Evolutionary conservation across 2,329 filamentous ascomycete genomes (phyloP).

Genomic region (Ophidiomyces ophidiicola): DNA sequence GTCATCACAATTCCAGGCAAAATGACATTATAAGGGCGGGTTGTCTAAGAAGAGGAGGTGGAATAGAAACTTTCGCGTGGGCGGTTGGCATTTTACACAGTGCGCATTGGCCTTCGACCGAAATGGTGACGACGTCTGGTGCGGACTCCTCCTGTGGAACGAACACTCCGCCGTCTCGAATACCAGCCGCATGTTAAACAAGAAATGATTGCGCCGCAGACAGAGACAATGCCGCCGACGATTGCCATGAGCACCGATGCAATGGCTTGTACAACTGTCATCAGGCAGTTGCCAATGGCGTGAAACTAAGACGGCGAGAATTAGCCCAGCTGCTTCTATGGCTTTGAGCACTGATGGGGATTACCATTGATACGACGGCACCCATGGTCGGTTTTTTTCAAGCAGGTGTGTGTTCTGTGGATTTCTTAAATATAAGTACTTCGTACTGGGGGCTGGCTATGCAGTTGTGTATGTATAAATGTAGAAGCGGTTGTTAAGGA

Average conservation of each 20-base stretch:
- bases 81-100: slow-evolving; percentile 7
- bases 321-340: neutral
- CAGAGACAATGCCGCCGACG: slow-evolving; percentile 52
- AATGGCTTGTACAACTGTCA: slow-evolving; percentile 56
- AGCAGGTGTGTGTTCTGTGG: neutral
- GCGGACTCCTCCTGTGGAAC: neutral
- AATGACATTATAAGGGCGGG: neutral
- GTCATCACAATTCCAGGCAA: neutral
- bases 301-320: slow-evolving; percentile 31
- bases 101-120: slow-evolving; percentile 11
- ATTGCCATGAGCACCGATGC: slow-evolving; percentile 53
- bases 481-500: neutral
- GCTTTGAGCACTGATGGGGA: slow-evolving; percentile 22
- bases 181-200: slow-evolving; percentile 44
- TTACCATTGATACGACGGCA: slow-evolving; percentile 71
- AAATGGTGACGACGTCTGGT: slow-evolving; percentile 1
- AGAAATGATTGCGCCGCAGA: slow-evolving; percentile 54
- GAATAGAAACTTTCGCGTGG: neutral
- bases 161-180: slow-evolving; percentile 20
- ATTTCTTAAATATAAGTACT: no score
- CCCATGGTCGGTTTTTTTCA: slow-evolving; percentile 50
- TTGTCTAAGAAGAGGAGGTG: neutral
- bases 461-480: neutral
- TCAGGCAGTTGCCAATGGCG: slow-evolving; percentile 54
- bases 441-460: no score